Evolutionary conservation across 805 yeast genomes (phyloP), one percentile per base, ranked within the genome.

Genomic region (Wickerhamomyces strasburgensis): DNA sequence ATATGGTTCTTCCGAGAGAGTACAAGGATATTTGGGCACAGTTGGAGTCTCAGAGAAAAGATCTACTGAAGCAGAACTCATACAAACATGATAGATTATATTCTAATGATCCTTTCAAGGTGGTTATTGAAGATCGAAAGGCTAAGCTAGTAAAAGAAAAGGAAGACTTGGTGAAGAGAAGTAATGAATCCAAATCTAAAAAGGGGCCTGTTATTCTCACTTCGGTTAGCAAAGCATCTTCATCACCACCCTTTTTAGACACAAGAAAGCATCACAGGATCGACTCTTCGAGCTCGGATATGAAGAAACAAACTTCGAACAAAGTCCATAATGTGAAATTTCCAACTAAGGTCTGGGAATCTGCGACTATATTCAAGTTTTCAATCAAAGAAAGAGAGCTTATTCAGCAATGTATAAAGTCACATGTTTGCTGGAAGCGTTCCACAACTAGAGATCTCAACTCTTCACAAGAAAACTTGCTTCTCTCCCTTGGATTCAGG

Each of bases 1-100:
- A 84, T 42, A 80, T 89, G 89, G 81, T 87, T 51, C 67, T 90
- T 11, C 98, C 98, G 0, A 75, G 80, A 4, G 78, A 81, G 23
- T 95, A 86, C 56, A 78, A 86, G 45, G 74, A 74, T 33, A 65
- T 85, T 19, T 90, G 98, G 98, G 58, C 68, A 16, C 76, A 73
- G 15, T 61, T 90, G 40, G 95, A 85, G 38, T 68, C 64, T 6
- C 74, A 70, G 40, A 67, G 95, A 39, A 68, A 71, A 44, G 51
- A 57, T 28, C 43, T 78, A n/a, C 43, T 68, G 26, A 72, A 71
- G 40, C 60, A 57, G 6, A 65, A 75, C 51, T 68, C 72, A 5
- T 51, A 49, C 1, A 65, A 62, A 24, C 84, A 81, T 34, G 72
- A 70, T 41, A 56, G 58, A 26, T 48, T 71, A 5, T 88, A 83